Evolutionary conservation across 495 filamentous ascomycete species (phyloP).

Genomic region (Glonium stellatum): DNA sequence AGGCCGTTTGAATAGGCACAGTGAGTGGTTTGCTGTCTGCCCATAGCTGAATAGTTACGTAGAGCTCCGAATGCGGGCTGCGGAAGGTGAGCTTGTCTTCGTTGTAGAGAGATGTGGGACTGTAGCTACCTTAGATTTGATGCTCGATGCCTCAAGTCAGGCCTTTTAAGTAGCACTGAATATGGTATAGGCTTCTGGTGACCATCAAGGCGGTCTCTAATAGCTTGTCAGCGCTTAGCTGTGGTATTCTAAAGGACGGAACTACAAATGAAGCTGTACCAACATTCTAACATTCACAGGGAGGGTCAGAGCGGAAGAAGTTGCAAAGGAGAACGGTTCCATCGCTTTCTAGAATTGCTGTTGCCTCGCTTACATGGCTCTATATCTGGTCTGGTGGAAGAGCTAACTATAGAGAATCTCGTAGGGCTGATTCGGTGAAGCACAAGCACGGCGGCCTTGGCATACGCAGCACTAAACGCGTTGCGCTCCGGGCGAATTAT

Average conservation of each 20-base stretch:
- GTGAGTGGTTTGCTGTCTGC: constrained; percentile 92
- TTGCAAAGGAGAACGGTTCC: constrained; percentile 93
- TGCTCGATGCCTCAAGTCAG: constrained; percentile 76
- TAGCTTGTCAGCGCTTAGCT: constrained; percentile 13
- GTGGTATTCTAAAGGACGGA: neutral
- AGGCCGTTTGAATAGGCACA: constrained; percentile 83
- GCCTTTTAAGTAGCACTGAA: constrained; percentile 67
- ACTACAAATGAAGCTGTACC: constrained; percentile 4
- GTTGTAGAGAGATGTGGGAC: neutral
- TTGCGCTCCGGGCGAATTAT: too few species aligned
- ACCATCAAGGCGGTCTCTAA: constrained; percentile 79
- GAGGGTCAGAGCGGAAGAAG: constrained; percentile 69
- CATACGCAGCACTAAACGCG: too few species aligned
- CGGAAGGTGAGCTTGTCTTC: constrained; percentile 1
- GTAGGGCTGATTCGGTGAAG: too few species aligned
- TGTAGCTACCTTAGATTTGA: constrained; percentile 56
- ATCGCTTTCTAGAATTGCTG: constrained; percentile 40
- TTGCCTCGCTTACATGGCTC: too few species aligned
- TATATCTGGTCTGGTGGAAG: too few species aligned
- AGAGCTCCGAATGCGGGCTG: constrained; percentile 70
- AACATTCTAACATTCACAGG: constrained; percentile 77
- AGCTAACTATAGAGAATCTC: too few species aligned
- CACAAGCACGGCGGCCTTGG: too few species aligned
- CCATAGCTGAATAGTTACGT: constrained; percentile 87
- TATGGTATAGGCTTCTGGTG: constrained; percentile 69